Percentiles rank a stretch among this genome's conserved stretches.
These are phyloP conservation scores for Coemansia sp. DNA, from an alignment of 192 early-diverging fungal genomes.

Conservation along the genomic window DNA sequence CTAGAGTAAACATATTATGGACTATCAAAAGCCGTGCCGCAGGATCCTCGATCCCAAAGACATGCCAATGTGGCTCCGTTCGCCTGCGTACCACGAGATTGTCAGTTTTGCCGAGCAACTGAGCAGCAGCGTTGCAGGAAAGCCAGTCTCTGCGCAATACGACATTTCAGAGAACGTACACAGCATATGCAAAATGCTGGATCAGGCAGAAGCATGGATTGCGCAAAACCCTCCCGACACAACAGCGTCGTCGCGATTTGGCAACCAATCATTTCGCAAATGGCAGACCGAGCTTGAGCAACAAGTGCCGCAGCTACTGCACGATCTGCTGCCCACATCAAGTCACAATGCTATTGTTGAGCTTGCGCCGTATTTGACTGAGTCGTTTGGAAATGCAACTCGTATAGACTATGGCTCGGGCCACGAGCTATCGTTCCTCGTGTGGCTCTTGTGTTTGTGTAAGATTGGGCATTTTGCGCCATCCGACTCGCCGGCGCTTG, in stretches of 20 bases:
- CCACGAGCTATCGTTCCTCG: conserved; percentile 87
- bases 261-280: conserved; percentile 85
- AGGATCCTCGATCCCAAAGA: conserved; percentile 58
- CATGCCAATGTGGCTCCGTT: conserved; percentile 59
- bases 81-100: conserved; percentile 66
- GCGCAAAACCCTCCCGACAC: conserved; percentile 73
- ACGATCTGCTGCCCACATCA: conserved; percentile 21
- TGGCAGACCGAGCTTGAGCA: conserved; percentile 63
- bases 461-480: conserved; percentile 60
- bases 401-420: conserved; percentile 97
- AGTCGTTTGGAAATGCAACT: conserved; percentile 80
- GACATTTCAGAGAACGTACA: conserved; percentile 55
- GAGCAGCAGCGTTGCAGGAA: conserved; percentile 68
- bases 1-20: not conserved
- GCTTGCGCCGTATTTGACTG: conserved; percentile 67
- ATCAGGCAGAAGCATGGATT: conserved; percentile 67
- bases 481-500: conserved; percentile 70
- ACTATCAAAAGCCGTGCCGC: conserved; percentile 53
- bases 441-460: conserved; percentile 79
- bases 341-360: conserved; percentile 62
- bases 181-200: conserved; percentile 60
- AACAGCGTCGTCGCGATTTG: conserved; percentile 74
- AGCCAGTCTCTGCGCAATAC: conserved; percentile 57
- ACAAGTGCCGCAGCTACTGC: conserved; percentile 21
- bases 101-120: conserved; percentile 70